Evolutionary conservation across 2,329 filamentous ascomycete species (phyloP), one percentile per base, ranked within the genome.

Genomic region (Colletotrichum acutatum): DNA sequence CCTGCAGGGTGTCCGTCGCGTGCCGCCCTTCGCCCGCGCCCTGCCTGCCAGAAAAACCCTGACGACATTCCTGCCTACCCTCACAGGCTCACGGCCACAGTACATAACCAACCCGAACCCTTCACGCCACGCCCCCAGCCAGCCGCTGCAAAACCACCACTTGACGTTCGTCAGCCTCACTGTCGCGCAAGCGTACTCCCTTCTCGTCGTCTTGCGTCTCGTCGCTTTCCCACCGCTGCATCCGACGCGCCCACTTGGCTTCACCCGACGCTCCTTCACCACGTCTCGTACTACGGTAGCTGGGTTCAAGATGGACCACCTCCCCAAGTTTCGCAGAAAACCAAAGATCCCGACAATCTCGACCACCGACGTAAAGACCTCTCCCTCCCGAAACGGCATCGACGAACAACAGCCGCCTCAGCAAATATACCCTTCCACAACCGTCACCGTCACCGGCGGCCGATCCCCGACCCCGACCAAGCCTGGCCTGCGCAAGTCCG

Each of bases 271-370:
- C 65, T 37, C 53, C 34, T 46, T 46, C 46, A 32, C 16, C 32
- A 32, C 46, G 24, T 28, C 57, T 34, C 42, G 49, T 28, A 56
- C 32, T 37, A 26, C 46, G 42, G 42, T 42, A 42, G n/a, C 58
- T 22, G n/a, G 16, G 42, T 67, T 46, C 70, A 74, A 68, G 74
- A 85, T 85, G 84, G 83, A 85, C 75, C 84, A 81, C 76, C 80
- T 85, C 68, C 80, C 84, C 62, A 82, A 83, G 75, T 81, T 85
- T 64, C 82, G 84, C 66, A 83, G 84, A 72, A 85, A 84, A 77
- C 83, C 83, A 54, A 85, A 84, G 79, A 83, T 81, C 19, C 84
- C 83, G 22, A 82, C 83, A 74, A 83, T 85, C 75, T 82, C 84
- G 69, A 84, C 83, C 7, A 58, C 66, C 37, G 79, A 82, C 57